Evolutionary conservation across 2,329 filamentous ascomycete genomes (phyloP).

Genomic region (Beauveria australis): DNA sequence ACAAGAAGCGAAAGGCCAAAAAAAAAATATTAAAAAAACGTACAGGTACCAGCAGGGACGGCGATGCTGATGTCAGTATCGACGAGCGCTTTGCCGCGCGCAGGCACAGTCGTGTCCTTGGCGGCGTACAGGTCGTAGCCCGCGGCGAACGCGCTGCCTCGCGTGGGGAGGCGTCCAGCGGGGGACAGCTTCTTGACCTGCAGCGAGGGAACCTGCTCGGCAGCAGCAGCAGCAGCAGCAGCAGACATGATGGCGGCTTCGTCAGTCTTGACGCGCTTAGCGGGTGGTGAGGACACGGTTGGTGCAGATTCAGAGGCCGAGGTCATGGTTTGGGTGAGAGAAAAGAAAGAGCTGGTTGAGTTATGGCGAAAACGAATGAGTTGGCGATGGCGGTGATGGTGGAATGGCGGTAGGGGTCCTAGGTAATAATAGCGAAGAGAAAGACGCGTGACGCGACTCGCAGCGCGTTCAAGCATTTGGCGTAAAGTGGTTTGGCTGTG

Average conservation of each 20-base stretch:
- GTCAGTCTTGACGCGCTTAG: slow-evolving; percentile 69
- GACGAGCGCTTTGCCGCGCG: slow-evolving; percentile 75
- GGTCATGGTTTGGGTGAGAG: not conserved
- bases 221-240: slow-evolving; percentile 13
- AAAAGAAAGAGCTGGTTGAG: not conserved
- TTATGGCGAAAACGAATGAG: not conserved
- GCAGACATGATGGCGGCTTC: slow-evolving; percentile 27
- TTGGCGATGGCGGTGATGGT: not conserved
- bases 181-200: slow-evolving; percentile 82
- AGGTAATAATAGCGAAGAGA: no score
- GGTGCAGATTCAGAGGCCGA: slow-evolving; percentile 1
- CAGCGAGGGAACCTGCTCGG: slow-evolving; percentile 46
- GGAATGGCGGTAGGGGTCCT: not conserved
- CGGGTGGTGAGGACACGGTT: slow-evolving; percentile 59
- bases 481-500: not conserved
- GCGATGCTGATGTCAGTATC: slow-evolving; percentile 89
- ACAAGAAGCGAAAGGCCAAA: no score
- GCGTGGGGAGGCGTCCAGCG: slow-evolving; percentile 73
- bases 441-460: no score
- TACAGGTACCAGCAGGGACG: slow-evolving; percentile 84
- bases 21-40: slow-evolving; percentile 21
- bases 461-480: no score
- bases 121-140: slow-evolving; percentile 91
- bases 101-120: slow-evolving; percentile 65
- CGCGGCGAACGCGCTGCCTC: slow-evolving; percentile 81